phyloP scores from a whole-genome alignment of 2,329 filamentous ascomycete species.

The Ophiostoma ulmi region DNA sequence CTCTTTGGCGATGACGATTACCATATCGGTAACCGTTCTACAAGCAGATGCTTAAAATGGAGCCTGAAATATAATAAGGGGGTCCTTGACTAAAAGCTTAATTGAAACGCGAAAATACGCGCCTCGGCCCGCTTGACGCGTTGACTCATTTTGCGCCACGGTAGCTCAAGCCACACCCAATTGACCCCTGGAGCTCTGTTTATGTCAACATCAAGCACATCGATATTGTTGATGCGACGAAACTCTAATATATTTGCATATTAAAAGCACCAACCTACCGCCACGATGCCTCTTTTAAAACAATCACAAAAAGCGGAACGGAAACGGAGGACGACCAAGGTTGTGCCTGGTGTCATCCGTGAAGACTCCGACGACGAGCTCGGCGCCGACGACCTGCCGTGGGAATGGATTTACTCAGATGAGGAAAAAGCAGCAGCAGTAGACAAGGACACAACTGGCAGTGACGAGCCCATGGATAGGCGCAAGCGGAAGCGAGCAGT shows the following conservation, averaged over 20 bases:
- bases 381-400: conserved; percentile 63
- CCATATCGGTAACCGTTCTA: not conserved
- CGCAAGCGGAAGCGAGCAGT: conserved; percentile 36
- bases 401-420: conserved; percentile 71
- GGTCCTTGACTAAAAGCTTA: conserved; percentile 9
- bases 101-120: conserved; percentile 21
- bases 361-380: conserved; percentile 89
- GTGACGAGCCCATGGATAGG: not conserved
- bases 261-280: not conserved
- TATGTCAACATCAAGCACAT: not conserved
- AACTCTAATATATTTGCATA: not conserved
- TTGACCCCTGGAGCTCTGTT: conserved; percentile 8
- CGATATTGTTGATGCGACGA: not conserved
- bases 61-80: not conserved
- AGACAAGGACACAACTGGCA: not conserved
- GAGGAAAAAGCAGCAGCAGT: conserved; percentile 20
- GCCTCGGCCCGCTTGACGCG: conserved; percentile 1
- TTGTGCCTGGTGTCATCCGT: conserved; percentile 54
- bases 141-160: conserved; percentile 10
- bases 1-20: not conserved
- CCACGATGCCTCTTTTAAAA: conserved; percentile 25
- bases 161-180: conserved; percentile 2
- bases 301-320: conserved; percentile 9
- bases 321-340: conserved; percentile 24
- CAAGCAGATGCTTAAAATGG: not conserved